Percentiles rank a stretch among this genome's conserved stretches.
Evolutionary conservation across 768 basidiomycete species (phyloP).

Genomic region (Lactarius tabidus): DNA sequence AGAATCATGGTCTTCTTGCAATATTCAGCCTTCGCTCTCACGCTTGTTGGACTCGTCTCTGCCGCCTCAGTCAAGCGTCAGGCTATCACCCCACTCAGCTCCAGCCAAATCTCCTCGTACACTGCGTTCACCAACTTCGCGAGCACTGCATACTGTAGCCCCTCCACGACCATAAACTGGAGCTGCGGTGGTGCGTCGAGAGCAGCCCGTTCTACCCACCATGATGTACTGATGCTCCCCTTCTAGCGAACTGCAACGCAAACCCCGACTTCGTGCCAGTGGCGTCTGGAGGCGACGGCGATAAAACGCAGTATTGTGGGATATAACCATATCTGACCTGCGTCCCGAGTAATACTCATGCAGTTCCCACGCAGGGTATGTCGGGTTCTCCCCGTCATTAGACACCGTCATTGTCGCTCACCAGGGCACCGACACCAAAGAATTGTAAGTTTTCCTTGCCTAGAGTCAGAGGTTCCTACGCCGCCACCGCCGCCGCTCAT

Average conservation of each 20-base stretch:
- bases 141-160: conserved; percentile 33
- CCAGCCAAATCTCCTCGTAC: conserved; percentile 30
- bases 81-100: conserved; percentile 27
- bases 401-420: conserved; percentile 36
- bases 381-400: conserved; percentile 45
- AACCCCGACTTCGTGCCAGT: conserved; percentile 46
- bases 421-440: conserved; percentile 36
- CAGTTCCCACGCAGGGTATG: conserved; percentile 40
- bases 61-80: conserved; percentile 13
- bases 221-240: not conserved
- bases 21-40: not conserved
- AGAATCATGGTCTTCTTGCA: not conserved
- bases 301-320: conserved; percentile 41
- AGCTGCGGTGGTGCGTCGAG: conserved; percentile 31
- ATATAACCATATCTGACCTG: not conserved
- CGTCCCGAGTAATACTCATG: not conserved
- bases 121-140: conserved; percentile 34
- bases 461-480: not conserved
- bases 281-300: conserved; percentile 47
- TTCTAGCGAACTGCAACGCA: conserved; percentile 43
- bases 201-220: too few species aligned
- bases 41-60: not conserved
- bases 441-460: conserved; percentile 30
- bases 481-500: not conserved
- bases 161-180: conserved; percentile 31